A percentile compares a stretch with the other conserved stretches of the same genome.
Evolutionary conservation across 1,139 yeast genomes (phyloP).

Genomic region (Protomyces inundatus): DNA sequence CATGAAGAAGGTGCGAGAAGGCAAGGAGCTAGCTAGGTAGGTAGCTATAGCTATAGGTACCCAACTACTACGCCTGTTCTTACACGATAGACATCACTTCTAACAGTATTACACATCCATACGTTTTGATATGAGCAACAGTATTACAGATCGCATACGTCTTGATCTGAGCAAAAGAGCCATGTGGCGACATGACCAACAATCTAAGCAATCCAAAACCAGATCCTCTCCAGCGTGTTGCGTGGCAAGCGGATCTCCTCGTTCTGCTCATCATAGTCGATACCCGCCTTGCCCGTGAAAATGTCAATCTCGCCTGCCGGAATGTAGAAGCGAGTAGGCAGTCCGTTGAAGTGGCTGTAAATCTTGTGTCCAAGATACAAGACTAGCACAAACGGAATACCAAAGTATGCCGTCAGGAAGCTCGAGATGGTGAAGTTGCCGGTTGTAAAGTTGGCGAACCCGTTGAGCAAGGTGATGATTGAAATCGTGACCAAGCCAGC

Average conservation of each 20-base stretch:
- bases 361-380: slow-evolving; percentile 52
- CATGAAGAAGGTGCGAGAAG: too few relatives aligned
- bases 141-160: too few relatives aligned
- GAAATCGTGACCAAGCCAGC: slow-evolving; percentile 46
- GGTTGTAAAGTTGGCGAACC: slow-evolving; percentile 54
- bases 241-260: slow-evolving; percentile 3
- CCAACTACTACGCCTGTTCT: too few relatives aligned
- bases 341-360: not conserved
- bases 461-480: slow-evolving; percentile 59
- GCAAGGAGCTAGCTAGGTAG: too few relatives aligned
- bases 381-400: slow-evolving; percentile 47
- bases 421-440: slow-evolving; percentile 58
- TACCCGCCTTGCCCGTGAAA: slow-evolving; percentile 18
- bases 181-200: too few relatives aligned
- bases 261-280: slow-evolving; percentile 25
- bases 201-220: slow-evolving; percentile 19
- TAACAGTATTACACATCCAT: too few relatives aligned
- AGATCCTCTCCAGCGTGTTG: slow-evolving; percentile 16
- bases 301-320: slow-evolving; percentile 21
- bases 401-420: slow-evolving; percentile 55
- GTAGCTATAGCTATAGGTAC: too few relatives aligned
- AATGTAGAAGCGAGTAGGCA: not conserved
- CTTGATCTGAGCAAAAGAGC: too few relatives aligned
- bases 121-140: too few relatives aligned
- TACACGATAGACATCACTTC: too few relatives aligned